Evolutionary conservation across 805 yeast species (phyloP).

Genomic region (Candida quercuum): DNA sequence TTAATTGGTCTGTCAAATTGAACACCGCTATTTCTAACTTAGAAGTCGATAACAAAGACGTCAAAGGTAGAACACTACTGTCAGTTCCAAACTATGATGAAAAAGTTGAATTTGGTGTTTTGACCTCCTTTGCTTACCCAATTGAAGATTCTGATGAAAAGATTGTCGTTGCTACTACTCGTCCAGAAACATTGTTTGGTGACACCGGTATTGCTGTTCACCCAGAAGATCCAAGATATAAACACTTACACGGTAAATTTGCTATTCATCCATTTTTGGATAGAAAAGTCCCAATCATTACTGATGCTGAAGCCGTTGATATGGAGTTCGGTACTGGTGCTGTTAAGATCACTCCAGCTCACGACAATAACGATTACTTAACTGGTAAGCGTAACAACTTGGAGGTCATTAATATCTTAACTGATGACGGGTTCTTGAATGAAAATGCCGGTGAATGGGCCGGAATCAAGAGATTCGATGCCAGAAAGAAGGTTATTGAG

Average conservation of each 20-base stretch:
- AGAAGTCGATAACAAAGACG: slow-evolving; percentile 91
- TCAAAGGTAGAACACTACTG: slow-evolving; percentile 74
- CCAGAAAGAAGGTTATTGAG: slow-evolving; percentile 80
- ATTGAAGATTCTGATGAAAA: slow-evolving; percentile 84
- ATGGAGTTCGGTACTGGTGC: slow-evolving; percentile 99
- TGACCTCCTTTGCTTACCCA: slow-evolving; percentile 92
- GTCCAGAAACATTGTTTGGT: slow-evolving; percentile 98
- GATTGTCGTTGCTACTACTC: slow-evolving; percentile 91
- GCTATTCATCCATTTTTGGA: slow-evolving; percentile 87
- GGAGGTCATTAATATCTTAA: slow-evolving; percentile 83
- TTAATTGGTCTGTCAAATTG: slow-evolving; percentile 93
- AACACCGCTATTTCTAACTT: slow-evolving; percentile 94
- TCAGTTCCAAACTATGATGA: slow-evolving; percentile 88
- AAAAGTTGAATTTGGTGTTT: slow-evolving; percentile 91
- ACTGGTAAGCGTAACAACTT: slow-evolving; percentile 93
- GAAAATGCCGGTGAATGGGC: slow-evolving; percentile 91
- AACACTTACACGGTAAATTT: slow-evolving; percentile 89
- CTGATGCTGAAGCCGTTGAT: slow-evolving; percentile 92
- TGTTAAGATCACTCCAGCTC: slow-evolving; percentile 98
- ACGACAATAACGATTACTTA: slow-evolving; percentile 93
- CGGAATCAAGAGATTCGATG: slow-evolving; percentile 92
- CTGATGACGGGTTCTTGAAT: slow-evolving; percentile 88
- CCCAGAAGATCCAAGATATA: slow-evolving; percentile 90
- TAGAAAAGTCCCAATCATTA: slow-evolving; percentile 79
- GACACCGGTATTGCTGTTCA: slow-evolving; percentile 98